phyloP scores from a whole-genome alignment of 352 stramenopile genomes.

The Globisporangium megalacanthum region DNA sequence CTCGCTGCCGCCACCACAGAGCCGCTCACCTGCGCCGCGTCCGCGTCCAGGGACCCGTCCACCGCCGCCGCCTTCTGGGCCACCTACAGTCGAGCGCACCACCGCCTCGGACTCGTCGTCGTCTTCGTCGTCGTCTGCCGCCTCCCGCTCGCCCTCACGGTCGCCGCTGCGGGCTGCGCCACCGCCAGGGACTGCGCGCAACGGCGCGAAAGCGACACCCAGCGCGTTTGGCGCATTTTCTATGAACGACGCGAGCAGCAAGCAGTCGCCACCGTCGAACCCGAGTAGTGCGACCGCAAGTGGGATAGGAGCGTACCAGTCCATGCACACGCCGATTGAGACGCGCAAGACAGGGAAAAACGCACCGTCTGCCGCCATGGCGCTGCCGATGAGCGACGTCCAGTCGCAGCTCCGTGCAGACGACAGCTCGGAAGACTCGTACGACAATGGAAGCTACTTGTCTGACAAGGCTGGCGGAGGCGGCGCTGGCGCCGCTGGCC shows the following conservation, averaged over 20 bases:
- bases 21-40: constrained; percentile 2
- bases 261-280: not conserved
- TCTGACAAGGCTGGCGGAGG: constrained; percentile 35
- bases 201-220: not conserved
- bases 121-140: constrained; percentile 2
- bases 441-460: constrained; percentile 62
- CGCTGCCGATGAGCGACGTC: constrained; percentile 7
- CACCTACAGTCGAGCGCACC: constrained; percentile 1
- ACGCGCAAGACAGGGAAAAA: constrained; percentile 20
- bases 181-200: not conserved
- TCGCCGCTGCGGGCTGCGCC: constrained; percentile 3
- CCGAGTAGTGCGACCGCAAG: not conserved
- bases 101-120: constrained; percentile 3
- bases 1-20: not conserved
- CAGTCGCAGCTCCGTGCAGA: constrained; percentile 29
- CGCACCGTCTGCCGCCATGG: not conserved
- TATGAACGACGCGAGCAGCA: constrained; percentile 10
- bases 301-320: constrained; percentile 21
- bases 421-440: constrained; percentile 73
- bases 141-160: not conserved
- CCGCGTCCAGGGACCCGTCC: constrained; percentile 4
- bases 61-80: constrained; percentile 5
- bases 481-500: constrained; percentile 10
- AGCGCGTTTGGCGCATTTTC: constrained; percentile 8
- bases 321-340: constrained; percentile 53